phyloP scores from a whole-genome alignment of 768 basidiomycete species.

The Phylloporus sp. region DNA sequence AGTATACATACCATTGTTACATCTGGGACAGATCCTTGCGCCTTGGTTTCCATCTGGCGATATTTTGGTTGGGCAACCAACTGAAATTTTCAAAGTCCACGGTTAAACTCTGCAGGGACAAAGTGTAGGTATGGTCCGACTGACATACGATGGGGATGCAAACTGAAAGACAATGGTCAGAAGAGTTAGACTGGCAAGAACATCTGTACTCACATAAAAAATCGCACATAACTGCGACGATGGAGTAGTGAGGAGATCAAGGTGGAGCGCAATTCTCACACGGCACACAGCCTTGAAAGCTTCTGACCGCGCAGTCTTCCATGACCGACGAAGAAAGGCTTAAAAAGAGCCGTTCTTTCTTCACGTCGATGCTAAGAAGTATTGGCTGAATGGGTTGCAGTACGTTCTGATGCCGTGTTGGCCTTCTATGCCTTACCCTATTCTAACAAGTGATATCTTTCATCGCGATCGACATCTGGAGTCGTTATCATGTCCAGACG shows the following conservation, averaged over 20 bases:
- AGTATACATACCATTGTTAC: conserved; percentile 61
- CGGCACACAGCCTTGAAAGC: no score
- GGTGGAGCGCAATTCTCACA: not conserved
- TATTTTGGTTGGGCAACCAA: conserved; percentile 62
- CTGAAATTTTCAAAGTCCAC: conserved; percentile 32
- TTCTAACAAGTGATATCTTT: no score
- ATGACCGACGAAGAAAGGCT: no score
- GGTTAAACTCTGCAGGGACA: conserved; percentile 12
- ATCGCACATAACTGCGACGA: not conserved
- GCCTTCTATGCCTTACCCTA: no score
- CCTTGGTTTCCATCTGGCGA: conserved; percentile 52
- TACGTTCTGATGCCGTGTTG: no score
- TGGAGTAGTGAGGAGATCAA: not conserved
- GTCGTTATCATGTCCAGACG: no score
- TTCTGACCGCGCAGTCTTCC: no score
- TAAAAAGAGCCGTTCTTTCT: no score
- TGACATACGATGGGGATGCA: conserved; percentile 52
- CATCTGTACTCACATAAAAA: not conserved
- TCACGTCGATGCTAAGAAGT: no score
- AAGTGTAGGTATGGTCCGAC: conserved; percentile 13
- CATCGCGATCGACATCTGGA: no score
- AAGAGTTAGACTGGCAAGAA: not conserved
- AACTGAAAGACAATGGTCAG: conserved; percentile 30
- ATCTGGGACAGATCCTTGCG: conserved; percentile 62
- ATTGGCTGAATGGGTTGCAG: no score